Percentiles rank a stretch among this genome's conserved stretches.
phyloP scores from a whole-genome alignment of 1,139 yeast genomes.

The Kodamaea sp. region DNA sequence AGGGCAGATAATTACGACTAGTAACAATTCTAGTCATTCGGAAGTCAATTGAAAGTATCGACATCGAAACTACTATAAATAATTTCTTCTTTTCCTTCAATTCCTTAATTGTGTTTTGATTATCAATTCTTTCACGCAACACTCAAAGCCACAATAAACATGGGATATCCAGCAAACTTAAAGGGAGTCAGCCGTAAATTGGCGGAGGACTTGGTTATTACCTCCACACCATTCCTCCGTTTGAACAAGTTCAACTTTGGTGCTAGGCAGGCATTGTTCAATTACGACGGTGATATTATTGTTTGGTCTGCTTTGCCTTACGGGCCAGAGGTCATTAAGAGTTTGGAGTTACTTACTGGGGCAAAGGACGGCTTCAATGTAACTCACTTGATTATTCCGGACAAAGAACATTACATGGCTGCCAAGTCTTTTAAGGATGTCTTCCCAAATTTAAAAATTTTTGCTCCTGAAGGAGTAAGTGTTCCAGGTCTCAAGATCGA shows the following conservation, averaged over 20 bases:
- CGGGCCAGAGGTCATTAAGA: slow-evolving; percentile 45
- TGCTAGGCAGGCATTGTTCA: slow-evolving; percentile 57
- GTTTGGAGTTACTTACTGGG: slow-evolving; percentile 38
- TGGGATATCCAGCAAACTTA: slow-evolving; percentile 40
- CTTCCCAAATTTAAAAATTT: slow-evolving; percentile 49
- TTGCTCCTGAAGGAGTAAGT: slow-evolving; percentile 47
- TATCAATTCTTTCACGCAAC: no score
- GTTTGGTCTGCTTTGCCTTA: slow-evolving; percentile 68
- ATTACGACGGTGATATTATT: slow-evolving; percentile 40
- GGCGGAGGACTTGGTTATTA: slow-evolving; percentile 47
- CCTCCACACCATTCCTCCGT: slow-evolving; percentile 51
- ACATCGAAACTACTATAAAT: no score
- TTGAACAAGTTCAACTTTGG: slow-evolving; percentile 52
- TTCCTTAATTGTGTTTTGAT: no score
- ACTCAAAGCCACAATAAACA: no score
- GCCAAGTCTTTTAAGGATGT: slow-evolving; percentile 51
- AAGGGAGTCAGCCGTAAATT: slow-evolving; percentile 45
- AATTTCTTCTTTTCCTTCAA: no score
- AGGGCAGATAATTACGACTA: no score
- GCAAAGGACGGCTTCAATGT: slow-evolving; percentile 30
- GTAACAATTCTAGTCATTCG: no score
- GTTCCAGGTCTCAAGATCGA: slow-evolving; percentile 29
- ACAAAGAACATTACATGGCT: slow-evolving; percentile 58
- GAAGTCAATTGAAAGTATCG: no score
- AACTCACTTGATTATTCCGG: slow-evolving; percentile 52